These are phyloP conservation scores for Mitragyna speciosa DNA, from an alignment of 257 asterid genomes.

Conservation along the genomic window DNA sequence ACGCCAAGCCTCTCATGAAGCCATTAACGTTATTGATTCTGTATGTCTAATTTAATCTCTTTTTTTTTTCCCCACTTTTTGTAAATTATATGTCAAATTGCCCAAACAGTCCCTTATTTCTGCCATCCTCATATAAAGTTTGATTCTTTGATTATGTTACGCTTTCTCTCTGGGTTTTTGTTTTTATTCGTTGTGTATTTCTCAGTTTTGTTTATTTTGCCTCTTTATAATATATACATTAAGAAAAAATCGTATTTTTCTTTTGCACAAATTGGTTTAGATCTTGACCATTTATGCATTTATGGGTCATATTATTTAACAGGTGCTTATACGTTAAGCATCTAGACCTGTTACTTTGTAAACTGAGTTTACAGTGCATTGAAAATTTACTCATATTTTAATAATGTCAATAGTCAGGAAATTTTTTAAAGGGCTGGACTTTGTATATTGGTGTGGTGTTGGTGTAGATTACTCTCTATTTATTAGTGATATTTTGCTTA, in stretches of 20 bases:
- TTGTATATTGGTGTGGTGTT: not conserved
- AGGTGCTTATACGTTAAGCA: too few species aligned
- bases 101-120: not conserved
- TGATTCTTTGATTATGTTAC: not conserved
- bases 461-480: not conserved
- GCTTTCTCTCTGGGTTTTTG: not conserved
- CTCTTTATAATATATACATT: not conserved
- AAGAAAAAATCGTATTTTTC: too few species aligned
- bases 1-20: constrained; percentile 81
- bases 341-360: too few species aligned
- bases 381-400: too few species aligned
- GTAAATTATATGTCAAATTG: not conserved
- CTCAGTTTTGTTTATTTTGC: not conserved
- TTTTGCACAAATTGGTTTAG: too few species aligned
- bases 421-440: not conserved
- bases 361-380: too few species aligned
- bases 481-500: not conserved
- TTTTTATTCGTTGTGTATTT: not conserved
- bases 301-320: too few species aligned
- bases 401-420: not conserved
- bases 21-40: constrained; percentile 80
- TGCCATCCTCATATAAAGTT: not conserved
- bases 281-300: too few species aligned
- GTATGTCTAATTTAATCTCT: constrained; percentile 38
- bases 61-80: not conserved